phyloP scores from a whole-genome alignment of 2,329 filamentous ascomycete species.

The Coleophoma eucalyptorum region DNA sequence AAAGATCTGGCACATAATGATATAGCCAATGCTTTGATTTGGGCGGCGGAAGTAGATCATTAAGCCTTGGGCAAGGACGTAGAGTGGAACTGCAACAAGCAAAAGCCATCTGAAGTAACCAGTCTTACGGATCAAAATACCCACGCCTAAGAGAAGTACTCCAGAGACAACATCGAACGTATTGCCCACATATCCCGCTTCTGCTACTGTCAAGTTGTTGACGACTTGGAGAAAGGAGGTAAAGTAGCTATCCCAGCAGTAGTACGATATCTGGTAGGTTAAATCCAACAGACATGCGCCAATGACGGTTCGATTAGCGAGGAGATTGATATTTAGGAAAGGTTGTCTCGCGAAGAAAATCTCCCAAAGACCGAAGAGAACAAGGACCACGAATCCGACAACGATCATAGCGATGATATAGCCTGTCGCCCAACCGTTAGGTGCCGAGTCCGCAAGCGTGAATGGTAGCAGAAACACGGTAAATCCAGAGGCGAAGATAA shows the following conservation, averaged over 20 bases:
- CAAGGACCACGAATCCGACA: conserved; percentile 13
- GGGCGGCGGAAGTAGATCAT: conserved; percentile 56
- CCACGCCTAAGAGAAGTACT: conserved; percentile 49
- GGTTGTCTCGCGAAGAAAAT: conserved; percentile 29
- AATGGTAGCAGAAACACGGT: conserved; percentile 51
- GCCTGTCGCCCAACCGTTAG: conserved; percentile 11
- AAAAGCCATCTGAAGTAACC: conserved; percentile 18
- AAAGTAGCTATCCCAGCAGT: conserved; percentile 50
- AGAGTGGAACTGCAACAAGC: conserved; percentile 11
- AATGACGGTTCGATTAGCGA: conserved; percentile 20
- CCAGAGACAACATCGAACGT: conserved; percentile 50
- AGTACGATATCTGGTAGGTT: conserved; percentile 38
- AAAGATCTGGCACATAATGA: conserved; percentile 57
- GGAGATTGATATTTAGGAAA: conserved; percentile 15
- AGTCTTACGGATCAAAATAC: conserved; percentile 35
- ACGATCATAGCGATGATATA: conserved; percentile 19
- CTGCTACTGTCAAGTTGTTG: conserved; percentile 18
- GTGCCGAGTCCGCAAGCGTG: conserved; percentile 17
- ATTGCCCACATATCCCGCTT: conserved; percentile 23
- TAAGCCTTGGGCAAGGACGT: conserved; percentile 46
- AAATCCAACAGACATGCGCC: conserved; percentile 28
- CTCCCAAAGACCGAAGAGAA: conserved; percentile 25
- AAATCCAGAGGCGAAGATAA: conserved; percentile 57
- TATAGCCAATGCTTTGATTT: conserved; percentile 44
- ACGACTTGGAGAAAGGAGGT: conserved; percentile 57